A percentile compares a stretch with the other conserved stretches of the same genome.
These are phyloP conservation scores for Leishmania major DNA, from an alignment of 208 protist species.

Conservation along the genomic window DNA sequence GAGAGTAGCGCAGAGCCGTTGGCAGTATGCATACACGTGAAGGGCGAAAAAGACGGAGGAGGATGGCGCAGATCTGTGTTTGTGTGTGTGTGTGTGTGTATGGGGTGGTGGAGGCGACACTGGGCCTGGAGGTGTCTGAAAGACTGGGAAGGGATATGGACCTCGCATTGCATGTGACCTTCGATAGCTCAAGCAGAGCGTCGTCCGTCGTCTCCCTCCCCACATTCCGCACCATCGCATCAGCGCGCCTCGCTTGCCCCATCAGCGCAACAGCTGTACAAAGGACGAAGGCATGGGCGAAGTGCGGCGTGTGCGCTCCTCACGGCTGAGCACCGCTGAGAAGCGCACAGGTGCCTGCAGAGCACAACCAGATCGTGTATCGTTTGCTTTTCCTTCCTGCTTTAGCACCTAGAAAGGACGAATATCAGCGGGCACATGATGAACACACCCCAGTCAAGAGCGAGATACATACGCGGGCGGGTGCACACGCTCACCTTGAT, in stretches of 20 bases:
- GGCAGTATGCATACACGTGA: background rate
- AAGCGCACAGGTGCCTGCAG: background rate
- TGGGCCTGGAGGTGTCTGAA: background rate
- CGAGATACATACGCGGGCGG: background rate
- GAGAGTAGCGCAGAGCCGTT: background rate
- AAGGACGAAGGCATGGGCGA: background rate
- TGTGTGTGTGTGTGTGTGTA: background rate
- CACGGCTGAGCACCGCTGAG: no score
- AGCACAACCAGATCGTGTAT: background rate
- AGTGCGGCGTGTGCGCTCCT: background rate
- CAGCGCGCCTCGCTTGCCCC: background rate
- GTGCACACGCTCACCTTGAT: background rate
- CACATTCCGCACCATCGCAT: background rate
- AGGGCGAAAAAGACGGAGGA: background rate
- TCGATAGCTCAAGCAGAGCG: background rate
- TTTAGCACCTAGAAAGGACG: background rate
- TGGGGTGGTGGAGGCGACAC: background rate
- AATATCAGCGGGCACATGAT: background rate
- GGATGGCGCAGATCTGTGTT: background rate
- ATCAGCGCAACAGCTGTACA: background rate
- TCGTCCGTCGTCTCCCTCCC: background rate
- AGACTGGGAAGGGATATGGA: background rate
- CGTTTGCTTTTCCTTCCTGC: background rate
- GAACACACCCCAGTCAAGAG: background rate
- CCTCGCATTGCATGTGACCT: background rate